Base-by-base conservation (phyloP, 805 yeast species). In the Schwanniomyces yamadae region DNA sequence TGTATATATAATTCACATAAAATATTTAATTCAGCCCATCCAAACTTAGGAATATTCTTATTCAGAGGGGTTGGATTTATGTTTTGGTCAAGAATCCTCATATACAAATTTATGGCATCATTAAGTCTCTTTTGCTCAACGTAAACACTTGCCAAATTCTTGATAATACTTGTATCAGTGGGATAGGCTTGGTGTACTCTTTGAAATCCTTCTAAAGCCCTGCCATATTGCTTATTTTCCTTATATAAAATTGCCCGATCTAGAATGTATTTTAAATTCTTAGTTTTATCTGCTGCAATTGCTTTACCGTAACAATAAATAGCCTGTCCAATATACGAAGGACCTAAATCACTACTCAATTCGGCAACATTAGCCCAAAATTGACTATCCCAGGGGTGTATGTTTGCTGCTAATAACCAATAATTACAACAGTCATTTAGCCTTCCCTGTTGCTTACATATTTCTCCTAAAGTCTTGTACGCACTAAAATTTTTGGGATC, bases 21-120 rank as follows among this genome's bases (percentile, higher is more conserved):
- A 40, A 88, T 86, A 50, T 93, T 91, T 31, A 91, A 68, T 41
- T 86, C 90, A 0, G 95, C 83, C 95, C 95, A 93, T 32, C 80
- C 88, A 56, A 91, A 93, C 15, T 59, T 57, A 1, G 87, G 72
- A 19, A 59, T 59, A 31, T 20, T 47, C 33, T 24, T 50, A 40
- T 14, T 34, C 36, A 11, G 44, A 36, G 42, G 47, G 33, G 37
- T 46, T 23, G 61, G 62, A 34, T 57, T 49, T 23, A 75, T 71
- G 53, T 86, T 85, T 32, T 73, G 71, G 24, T 81, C 82, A 34
- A 82, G 71, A 8, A 83, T 70, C 22, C 73, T 75, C 57, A 76
- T 68, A 54, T 86, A 88, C 54, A 84, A 68, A 11, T 75, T 77
- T 20, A 87, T 80, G 0, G 95, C 95, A 54, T 85, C 95, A 43